Conservation (phyloP, 192 early-diverging fungal species). For the Allomyces macrogynus region DNA sequence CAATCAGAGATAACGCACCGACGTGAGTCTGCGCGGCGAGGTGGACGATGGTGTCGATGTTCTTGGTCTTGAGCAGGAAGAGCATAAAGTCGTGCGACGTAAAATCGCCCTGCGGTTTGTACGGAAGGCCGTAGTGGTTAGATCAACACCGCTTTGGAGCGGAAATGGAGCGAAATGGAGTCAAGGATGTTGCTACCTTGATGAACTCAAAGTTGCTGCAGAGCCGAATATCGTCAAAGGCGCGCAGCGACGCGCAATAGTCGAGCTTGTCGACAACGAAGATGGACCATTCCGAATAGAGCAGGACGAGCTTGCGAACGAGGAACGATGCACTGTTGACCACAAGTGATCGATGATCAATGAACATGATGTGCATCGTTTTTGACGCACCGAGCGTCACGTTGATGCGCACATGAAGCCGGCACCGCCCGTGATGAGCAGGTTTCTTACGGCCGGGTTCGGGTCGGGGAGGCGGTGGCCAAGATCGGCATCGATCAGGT, state of each 20-base stretch:
- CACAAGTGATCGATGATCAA: slow-evolving; percentile 1
- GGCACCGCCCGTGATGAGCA: slow-evolving; percentile 62
- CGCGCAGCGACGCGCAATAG: slow-evolving; percentile 49
- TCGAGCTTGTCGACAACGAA: slow-evolving; percentile 54
- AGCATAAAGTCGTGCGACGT: slow-evolving; percentile 38
- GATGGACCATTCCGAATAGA: slow-evolving; percentile 48
- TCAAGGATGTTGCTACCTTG: slow-evolving; percentile 21
- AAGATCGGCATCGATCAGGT: no score
- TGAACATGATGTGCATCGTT: not conserved
- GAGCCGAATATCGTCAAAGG: slow-evolving; percentile 19
- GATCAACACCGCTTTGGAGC: not conserved
- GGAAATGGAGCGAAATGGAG: not conserved
- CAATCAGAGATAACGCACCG: slow-evolving; percentile 10
- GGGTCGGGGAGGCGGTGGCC: no score
- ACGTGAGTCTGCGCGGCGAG: slow-evolving; percentile 67
- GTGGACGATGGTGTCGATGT: slow-evolving; percentile 52
- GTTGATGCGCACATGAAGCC: slow-evolving; percentile 50
- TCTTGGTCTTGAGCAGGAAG: slow-evolving; percentile 38
- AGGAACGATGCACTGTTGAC: slow-evolving; percentile 38
- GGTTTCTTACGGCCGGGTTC: slow-evolving; percentile 20
- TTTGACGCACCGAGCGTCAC: not conserved
- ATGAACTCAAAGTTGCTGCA: slow-evolving; percentile 40
- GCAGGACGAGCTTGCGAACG: slow-evolving; percentile 31
- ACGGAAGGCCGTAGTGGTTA: slow-evolving; percentile 4
- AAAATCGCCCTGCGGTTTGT: slow-evolving; percentile 35